A percentile compares a stretch with the other conserved stretches of the same genome.
These are phyloP conservation scores for Musa balbisiana DNA, from an alignment of 202 grass and related monocot species.

Conservation along the genomic window DNA sequence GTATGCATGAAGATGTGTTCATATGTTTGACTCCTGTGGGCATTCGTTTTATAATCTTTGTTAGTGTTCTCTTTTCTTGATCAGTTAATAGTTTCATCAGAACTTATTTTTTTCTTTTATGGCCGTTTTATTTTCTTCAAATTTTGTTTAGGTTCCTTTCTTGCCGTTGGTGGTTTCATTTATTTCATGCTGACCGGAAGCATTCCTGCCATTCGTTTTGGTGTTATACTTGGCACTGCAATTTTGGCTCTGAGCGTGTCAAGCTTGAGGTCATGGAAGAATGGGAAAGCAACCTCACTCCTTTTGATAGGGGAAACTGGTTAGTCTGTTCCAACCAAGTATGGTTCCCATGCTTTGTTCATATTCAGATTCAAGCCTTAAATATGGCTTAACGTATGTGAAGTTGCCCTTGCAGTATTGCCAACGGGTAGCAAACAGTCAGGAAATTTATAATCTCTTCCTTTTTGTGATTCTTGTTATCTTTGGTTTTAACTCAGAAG, in stretches of 20 bases:
- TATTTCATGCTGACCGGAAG: conserved; percentile 89
- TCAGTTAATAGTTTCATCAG: neutral
- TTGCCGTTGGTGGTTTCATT: conserved; percentile 62
- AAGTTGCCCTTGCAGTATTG: neutral
- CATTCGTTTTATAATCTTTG: neutral
- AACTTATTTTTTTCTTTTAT: neutral
- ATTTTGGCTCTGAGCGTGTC: conserved; percentile 58
- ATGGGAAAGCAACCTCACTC: conserved; percentile 40
- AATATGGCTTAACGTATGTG: neutral
- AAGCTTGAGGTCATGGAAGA: conserved; percentile 66
- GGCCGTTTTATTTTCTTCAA: neutral
- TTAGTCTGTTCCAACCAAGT: conserved; percentile 38
- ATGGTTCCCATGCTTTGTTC: conserved; percentile 8
- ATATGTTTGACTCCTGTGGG: conserved; percentile 2
- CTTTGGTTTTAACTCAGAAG: neutral
- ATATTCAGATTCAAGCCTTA: neutral
- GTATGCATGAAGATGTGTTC: conserved; percentile 38
- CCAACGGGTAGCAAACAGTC: neutral
- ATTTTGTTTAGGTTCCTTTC: conserved; percentile 60
- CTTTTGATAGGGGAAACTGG: conserved; percentile 76
- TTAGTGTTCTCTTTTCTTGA: neutral
- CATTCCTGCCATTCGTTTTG: conserved; percentile 74
- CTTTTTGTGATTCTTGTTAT: neutral
- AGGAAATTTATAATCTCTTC: neutral
- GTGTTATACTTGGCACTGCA: conserved; percentile 68